Evolutionary conservation across 2,329 filamentous ascomycete genomes (phyloP), one percentile per base, ranked within the genome.

Genomic region (Colletotrichum lindemuthianum): DNA sequence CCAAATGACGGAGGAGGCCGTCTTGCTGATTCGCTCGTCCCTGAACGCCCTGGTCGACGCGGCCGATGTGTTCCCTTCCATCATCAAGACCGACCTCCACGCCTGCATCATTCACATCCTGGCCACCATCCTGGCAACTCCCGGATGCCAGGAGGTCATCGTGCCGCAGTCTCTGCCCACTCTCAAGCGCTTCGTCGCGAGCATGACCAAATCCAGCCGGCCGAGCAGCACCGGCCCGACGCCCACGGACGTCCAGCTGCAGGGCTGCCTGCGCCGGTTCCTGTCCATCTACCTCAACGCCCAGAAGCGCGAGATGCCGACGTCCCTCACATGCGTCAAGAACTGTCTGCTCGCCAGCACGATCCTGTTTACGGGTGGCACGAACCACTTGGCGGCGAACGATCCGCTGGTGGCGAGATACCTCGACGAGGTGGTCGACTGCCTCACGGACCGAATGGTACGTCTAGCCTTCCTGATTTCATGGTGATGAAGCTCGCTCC

Each of bases 101-200:
- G 95, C 96, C 43, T 98, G 95, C 73, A 97, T 98, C 69, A 87
- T 99, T 53, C 94, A 99, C 79, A 97, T 98, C 59, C 97, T 98
- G 74, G 91, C 92, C 58, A 97, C 93, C 0, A 96, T 97, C 61
- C 86, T 99, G 11, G 91, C 92, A 12, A 97, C 93, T 1, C 90
- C 92, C 0, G 84, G 88, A 10, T 98, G 95, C 72, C 96, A 99
- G 77, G 88, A 92, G 33, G 86, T 92, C 41, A 92, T 98, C 37
- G 90, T 98, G 1, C 95, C 96, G 0, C 92, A 96, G 76, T 90
- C 93, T 3, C 84, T 99, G 13, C 92, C 96, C 0, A 96, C 94
- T 44, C 89, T 99, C 75, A 95, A 96, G 76, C 89, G 94, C 36
- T 99, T 99, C 76, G 86, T 98, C 66, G 87, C 87, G 48, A 92